Evolutionary conservation across 2,329 filamentous ascomycete genomes (phyloP).

Genomic region (Epichloe gansuensis): DNA sequence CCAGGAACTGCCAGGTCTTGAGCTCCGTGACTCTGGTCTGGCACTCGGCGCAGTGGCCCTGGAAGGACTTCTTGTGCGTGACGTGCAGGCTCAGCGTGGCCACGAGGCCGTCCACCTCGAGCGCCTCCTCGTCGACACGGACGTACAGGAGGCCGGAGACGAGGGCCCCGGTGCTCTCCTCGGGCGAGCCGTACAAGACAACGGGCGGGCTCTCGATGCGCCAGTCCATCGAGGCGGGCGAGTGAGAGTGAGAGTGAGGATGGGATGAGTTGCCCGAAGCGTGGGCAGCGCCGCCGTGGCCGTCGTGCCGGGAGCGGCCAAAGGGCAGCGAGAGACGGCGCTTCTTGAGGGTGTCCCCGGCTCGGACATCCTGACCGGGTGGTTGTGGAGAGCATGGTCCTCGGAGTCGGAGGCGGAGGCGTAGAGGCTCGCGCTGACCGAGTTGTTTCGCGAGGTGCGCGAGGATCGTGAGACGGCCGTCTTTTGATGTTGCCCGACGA

Average conservation of each 20-base stretch:
- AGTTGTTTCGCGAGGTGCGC: conserved; percentile 16
- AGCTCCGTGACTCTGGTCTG: conserved; percentile 58
- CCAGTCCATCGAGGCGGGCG: conserved; percentile 35
- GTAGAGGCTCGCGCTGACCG: conserved; percentile 22
- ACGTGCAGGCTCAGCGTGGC: conserved; percentile 60
- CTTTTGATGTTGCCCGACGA: conserved; percentile 44
- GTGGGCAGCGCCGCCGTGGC: no score
- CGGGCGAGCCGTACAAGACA: conserved; percentile 66
- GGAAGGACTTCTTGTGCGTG: conserved; percentile 71
- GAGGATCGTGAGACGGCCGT: conserved; percentile 19
- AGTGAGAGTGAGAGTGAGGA: no score
- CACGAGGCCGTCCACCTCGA: conserved; percentile 60
- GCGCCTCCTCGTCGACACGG: conserved; percentile 51
- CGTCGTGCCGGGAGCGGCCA: conserved; percentile 12
- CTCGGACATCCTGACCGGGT: conserved; percentile 28
- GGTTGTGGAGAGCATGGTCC: conserved; percentile 12
- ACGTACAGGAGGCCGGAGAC: conserved; percentile 75
- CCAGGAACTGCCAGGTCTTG: conserved; percentile 67
- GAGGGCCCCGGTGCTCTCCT: conserved; percentile 69
- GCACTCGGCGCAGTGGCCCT: conserved; percentile 68
- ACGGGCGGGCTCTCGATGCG: conserved; percentile 77
- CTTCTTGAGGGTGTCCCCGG: conserved; percentile 26
- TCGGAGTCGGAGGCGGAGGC: conserved; percentile 26
- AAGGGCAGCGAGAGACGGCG: conserved; percentile 31
- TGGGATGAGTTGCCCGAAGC: no score